phyloP scores from a whole-genome alignment of 1,284 basidiomycete species.

The Xerocomus cyaneibrunnescens region DNA sequence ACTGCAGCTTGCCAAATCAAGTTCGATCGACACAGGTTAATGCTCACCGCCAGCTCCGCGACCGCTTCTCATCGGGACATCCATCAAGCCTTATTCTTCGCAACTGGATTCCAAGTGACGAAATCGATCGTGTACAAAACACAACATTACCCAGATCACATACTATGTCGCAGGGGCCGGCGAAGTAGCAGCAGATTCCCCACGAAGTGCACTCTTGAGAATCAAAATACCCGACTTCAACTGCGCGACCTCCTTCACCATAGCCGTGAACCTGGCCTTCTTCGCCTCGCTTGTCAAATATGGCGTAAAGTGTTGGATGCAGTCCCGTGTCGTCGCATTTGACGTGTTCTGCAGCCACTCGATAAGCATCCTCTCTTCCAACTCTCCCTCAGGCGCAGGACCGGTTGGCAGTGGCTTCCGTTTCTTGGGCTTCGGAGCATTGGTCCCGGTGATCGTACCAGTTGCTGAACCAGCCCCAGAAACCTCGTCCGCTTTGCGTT shows the following conservation, averaged over 20 bases:
- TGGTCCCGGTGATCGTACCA: slow-evolving; percentile 34
- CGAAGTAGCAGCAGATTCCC: slow-evolving; percentile 30
- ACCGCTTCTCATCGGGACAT: not conserved
- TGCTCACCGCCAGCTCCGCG: not conserved
- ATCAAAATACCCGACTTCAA: slow-evolving; percentile 64
- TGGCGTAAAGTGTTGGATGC: slow-evolving; percentile 74
- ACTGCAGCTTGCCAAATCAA: slow-evolving; percentile 18
- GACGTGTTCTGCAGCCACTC: slow-evolving; percentile 68
- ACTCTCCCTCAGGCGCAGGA: slow-evolving; percentile 47
- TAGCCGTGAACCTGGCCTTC: slow-evolving; percentile 69
- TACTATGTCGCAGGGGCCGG: slow-evolving; percentile 27
- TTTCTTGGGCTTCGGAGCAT: slow-evolving; percentile 61
- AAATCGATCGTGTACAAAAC: slow-evolving; percentile 24
- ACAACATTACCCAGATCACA: slow-evolving; percentile 15
- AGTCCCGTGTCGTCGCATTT: slow-evolving; percentile 67
- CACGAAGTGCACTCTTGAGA: slow-evolving; percentile 47
- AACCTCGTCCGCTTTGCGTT: slow-evolving; percentile 68
- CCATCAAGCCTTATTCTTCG: not conserved
- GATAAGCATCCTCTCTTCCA: slow-evolving; percentile 64
- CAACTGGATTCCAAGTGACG: slow-evolving; percentile 15
- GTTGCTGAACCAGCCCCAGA: slow-evolving; percentile 30
- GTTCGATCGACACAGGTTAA: slow-evolving; percentile 18
- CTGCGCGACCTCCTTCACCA: slow-evolving; percentile 74
- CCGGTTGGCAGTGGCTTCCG: slow-evolving; percentile 50
- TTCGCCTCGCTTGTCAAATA: slow-evolving; percentile 66